Conservation (phyloP, 805 yeast genomes). For the Metschnikowia reukaufii region DNA sequence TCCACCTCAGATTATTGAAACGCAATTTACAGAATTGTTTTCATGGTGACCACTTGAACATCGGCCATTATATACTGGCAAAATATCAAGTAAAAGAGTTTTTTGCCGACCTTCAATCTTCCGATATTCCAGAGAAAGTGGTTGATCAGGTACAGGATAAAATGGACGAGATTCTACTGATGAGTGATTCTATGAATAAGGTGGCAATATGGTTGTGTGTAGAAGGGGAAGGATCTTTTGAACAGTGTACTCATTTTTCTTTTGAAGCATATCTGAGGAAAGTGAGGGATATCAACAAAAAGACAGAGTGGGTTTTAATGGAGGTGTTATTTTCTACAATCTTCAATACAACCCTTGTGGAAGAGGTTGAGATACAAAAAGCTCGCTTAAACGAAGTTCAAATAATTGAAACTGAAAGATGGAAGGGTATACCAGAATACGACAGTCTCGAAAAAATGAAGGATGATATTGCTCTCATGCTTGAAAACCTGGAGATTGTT, state of each 20-base stretch:
- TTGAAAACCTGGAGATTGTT: neutral
- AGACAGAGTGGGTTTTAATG: neutral
- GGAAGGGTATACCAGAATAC: neutral
- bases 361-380: neutral
- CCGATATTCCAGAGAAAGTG: neutral
- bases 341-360: neutral
- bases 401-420: neutral
- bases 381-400: neutral
- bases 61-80: too few species aligned
- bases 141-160: neutral
- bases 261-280: neutral
- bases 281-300: neutral
- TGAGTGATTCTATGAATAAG: neutral
- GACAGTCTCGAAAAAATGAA: neutral
- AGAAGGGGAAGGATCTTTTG: neutral
- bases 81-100: neutral
- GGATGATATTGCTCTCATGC: neutral
- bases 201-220: neutral
- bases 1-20: too few species aligned
- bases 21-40: too few species aligned
- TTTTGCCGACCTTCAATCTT: neutral
- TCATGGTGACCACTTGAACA: too few species aligned
- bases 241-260: neutral
- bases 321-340: neutral
- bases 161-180: neutral